Percentiles rank a stretch among this genome's conserved stretches.
These are phyloP conservation scores for Noccaea caerulescens DNA, from an alignment of 345 rosid genomes.

Conservation along the genomic window DNA sequence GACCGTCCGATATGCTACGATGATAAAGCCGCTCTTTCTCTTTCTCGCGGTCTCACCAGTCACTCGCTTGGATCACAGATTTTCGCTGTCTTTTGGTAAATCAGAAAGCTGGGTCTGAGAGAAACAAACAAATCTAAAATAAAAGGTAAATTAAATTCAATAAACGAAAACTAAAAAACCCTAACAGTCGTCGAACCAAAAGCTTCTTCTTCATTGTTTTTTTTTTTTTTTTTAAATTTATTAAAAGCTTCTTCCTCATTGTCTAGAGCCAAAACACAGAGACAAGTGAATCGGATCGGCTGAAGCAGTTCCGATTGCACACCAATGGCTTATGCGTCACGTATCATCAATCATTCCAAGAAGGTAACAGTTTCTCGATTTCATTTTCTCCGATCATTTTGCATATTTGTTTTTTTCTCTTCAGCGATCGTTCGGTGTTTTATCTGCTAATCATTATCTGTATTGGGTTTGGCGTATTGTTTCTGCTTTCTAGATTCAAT, in stretches of 20 bases:
- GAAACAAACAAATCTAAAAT: not conserved
- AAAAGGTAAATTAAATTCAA: not conserved
- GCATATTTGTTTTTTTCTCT: not conserved
- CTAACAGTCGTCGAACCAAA: constrained; percentile 31
- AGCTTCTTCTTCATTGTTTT: not conserved
- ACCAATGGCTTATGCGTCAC: constrained; percentile 64
- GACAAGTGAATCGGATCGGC: constrained; percentile 35
- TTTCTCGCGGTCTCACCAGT: not conserved
- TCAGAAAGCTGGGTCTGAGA: constrained; percentile 25
- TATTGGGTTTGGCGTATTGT: not conserved
- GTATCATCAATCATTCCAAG: constrained; percentile 62
- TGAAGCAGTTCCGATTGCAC: constrained; percentile 28
- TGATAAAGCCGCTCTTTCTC: not conserved
- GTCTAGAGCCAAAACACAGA: constrained; percentile 9
- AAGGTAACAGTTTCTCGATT: constrained; percentile 46
- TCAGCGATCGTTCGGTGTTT: constrained; percentile 17
- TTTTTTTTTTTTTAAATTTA: too few species aligned
- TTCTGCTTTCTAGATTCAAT: constrained; percentile 13
- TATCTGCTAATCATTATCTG: not conserved
- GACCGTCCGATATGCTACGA: constrained; percentile 17
- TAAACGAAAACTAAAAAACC: constrained; percentile 4
- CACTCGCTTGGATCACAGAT: constrained; percentile 35
- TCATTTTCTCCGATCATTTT: constrained; percentile 20
- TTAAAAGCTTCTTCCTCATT: constrained; percentile 9
- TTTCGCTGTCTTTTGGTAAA: constrained; percentile 30